Evolutionary conservation across 306 rosid species (phyloP), one percentile per base, ranked within the genome.

Genomic region (Gastrolobium bilobum): DNA sequence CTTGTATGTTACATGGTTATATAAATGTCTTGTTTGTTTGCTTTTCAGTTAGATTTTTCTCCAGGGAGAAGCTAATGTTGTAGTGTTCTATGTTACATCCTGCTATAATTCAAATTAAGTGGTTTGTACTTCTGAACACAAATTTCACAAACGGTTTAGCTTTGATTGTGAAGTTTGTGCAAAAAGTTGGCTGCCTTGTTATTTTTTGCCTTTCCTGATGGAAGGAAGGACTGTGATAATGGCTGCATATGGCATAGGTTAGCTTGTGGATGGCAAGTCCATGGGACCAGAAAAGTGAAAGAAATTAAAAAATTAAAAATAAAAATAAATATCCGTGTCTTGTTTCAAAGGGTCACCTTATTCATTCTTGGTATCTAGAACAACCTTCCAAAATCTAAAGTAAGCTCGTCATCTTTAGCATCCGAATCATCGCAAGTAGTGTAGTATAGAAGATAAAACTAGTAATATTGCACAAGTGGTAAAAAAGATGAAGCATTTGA

Each of bases 1-100:
- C 85, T 80, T 86, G 86, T 88, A 83, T 87, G 87, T 85, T 64
- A 42, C 77, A 88, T 80, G 57, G 70, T 48, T 76, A 77, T 79
- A 87, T 88, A 75, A 79, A 81, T 84, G 73, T 65, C 51, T 74
- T 84, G 88, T 82, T 77, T 85, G 82, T 67, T 57, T 60, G 33
- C 60, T 60, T 78, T 76, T 14, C 38, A 31, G 67, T 9, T 52
- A 35, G 54, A 44, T 73, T 13, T 34, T 58, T 56, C 69, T 43
- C 20, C 10, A 7, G 66, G 54, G 31, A 69, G 73, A 29, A 52
- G 34, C 68, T 34, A 26, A 15, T 61, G 33, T 47, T 78, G 38
- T 71, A 65, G 42, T 70, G 64, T 60, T 75, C 58, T 69, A 63
- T 73, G 63, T 71, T 71, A 26, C 52, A 20, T 29, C 6, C 35